Conservation (phyloP, 2,329 filamentous ascomycete species). For the Dothideomycetes sp. region DNA sequence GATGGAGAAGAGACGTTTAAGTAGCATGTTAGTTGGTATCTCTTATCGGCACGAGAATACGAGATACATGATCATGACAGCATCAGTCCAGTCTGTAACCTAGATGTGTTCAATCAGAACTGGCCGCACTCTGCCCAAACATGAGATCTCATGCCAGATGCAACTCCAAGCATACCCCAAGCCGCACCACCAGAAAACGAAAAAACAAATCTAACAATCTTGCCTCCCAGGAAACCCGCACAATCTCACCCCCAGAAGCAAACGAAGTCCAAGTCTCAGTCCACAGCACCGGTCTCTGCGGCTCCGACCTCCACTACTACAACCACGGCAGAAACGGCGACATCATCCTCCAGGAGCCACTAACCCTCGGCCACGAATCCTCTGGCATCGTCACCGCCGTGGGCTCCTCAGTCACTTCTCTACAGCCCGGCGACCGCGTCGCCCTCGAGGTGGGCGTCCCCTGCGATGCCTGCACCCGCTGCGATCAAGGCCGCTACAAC, state of each 20-base stretch:
- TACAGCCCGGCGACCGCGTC: constrained; percentile 68
- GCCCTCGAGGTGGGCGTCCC: constrained; percentile 88
- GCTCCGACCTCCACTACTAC: constrained; percentile 75
- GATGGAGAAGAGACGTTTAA: not conserved
- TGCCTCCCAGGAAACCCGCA: constrained; percentile 41
- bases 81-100: constrained; percentile 1
- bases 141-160: too few relatives aligned
- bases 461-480: constrained; percentile 54
- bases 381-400: constrained; percentile 66
- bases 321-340: constrained; percentile 75
- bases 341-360: constrained; percentile 70
- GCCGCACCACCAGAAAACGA: not conserved
- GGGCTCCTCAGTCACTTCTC: constrained; percentile 40
- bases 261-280: constrained; percentile 54
- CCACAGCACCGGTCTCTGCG: constrained; percentile 57
- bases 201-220: constrained; percentile 3
- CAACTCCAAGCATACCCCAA: too few relatives aligned
- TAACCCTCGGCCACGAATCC: constrained; percentile 71
- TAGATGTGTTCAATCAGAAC: too few relatives aligned
- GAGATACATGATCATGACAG: not conserved
- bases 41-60: not conserved
- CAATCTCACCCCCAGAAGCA: constrained; percentile 33
- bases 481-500: constrained; percentile 48
- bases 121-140: too few relatives aligned
- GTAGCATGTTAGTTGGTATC: not conserved